phyloP scores from a whole-genome alignment of 1,284 basidiomycete genomes.

The Tetrapyrgos nigripes region DNA sequence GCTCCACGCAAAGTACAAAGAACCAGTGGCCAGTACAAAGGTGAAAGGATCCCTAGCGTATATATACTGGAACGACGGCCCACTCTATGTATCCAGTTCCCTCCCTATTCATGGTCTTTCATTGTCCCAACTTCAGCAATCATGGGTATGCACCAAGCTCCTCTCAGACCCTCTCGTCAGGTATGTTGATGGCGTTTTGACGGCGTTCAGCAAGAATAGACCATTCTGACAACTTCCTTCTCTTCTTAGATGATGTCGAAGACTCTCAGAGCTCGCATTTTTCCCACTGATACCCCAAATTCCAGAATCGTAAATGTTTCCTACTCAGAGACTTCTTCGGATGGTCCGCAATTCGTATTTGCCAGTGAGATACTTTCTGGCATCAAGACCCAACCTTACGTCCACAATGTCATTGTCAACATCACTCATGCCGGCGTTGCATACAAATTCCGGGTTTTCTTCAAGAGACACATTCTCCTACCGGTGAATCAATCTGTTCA shows the following conservation, averaged over 20 bases:
- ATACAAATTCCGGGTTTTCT: constrained; percentile 7
- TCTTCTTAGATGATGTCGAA: not conserved
- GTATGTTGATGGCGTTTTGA: too few relatives aligned
- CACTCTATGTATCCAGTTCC: too few relatives aligned
- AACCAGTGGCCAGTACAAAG: too few relatives aligned
- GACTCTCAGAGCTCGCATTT: not conserved
- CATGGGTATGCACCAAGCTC: too few relatives aligned
- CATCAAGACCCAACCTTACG: not conserved
- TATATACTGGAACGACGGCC: too few relatives aligned
- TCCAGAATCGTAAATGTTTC: not conserved
- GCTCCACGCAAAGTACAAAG: too few relatives aligned
- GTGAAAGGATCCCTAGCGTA: too few relatives aligned
- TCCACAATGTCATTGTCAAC: not conserved
- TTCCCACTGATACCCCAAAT: not conserved
- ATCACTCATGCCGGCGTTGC: not conserved
- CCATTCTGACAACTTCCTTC: not conserved
- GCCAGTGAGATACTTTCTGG: not conserved
- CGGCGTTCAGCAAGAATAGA: too few relatives aligned
- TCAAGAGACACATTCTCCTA: not conserved
- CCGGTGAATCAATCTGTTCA: not conserved
- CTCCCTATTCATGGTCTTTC: too few relatives aligned
- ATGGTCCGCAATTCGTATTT: not conserved
- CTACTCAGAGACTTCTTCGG: not conserved
- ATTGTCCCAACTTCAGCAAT: too few relatives aligned
- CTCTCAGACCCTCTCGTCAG: too few relatives aligned